phyloP scores from a whole-genome alignment of 306 rosid genomes.

The Astragalus membranaceus region DNA sequence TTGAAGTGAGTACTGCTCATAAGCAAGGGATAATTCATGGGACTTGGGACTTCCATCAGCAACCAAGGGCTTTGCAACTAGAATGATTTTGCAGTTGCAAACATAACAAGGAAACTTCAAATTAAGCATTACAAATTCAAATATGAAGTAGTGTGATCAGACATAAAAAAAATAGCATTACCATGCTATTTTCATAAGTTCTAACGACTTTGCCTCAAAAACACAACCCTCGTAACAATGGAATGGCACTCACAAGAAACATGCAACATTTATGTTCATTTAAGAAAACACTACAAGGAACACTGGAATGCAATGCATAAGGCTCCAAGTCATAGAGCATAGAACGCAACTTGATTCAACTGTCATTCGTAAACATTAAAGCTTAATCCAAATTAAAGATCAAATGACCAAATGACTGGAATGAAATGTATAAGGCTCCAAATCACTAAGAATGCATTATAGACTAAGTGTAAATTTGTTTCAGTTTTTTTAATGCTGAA shows the following conservation, averaged over 20 bases:
- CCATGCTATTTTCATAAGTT: slow-evolving; percentile 24
- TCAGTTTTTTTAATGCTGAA: background rate
- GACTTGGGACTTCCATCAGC: slow-evolving; percentile 92
- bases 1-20: slow-evolving; percentile 66
- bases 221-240: slow-evolving; percentile 25
- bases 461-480: background rate
- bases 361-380: background rate
- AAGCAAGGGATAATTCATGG: slow-evolving; percentile 82
- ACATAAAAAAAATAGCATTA: slow-evolving; percentile 8
- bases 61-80: slow-evolving; percentile 93
- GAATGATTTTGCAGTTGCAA: slow-evolving; percentile 23
- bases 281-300: background rate
- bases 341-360: background rate
- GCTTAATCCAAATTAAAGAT: background rate
- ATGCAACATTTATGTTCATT: background rate
- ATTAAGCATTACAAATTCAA: background rate
- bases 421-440: too few relatives aligned
- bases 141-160: background rate
- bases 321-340: background rate
- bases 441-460: background rate
- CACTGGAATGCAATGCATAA: slow-evolving; percentile 6
- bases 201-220: slow-evolving; percentile 17
- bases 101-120: background rate
- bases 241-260: background rate
- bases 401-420: background rate